Evolutionary conservation across 805 yeast species (phyloP), one percentile per base, ranked within the genome.

Genomic region (Lachancea kluyveri): DNA sequence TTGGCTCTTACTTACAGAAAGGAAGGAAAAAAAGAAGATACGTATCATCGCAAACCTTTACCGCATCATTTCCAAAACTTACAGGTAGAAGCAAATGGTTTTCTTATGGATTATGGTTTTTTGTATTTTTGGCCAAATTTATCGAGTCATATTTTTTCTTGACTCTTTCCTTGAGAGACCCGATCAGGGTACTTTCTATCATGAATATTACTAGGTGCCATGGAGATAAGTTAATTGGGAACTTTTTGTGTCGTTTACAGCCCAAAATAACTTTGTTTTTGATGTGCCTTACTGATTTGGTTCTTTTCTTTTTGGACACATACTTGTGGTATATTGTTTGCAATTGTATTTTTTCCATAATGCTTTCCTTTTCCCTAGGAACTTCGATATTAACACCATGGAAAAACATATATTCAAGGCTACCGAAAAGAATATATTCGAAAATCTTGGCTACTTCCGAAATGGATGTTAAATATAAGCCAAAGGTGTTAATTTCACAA

Each of bases 321-420:
- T 84, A 84, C 45, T 60, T 84, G 11, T 84, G 95, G 95, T 84
- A 82, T 46, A 83, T 84, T 36, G 67, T 84, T 23, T 80, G 90
- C 74, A 83, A 78, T 48, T 79, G 92, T 0, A 48, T 72, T 0
- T 79, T 81, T 35, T 83, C 94, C 0, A 79, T 83, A 4, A 67
- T 77, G 33, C 62, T 83, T 5, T 79, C 92, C 0, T 68, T 79
- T 41, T 74, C 79, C 24, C 66, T 78, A 39, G 95, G 95, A 1
- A 77, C 82, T 4, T 82, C 94, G 0, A 76, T 84, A 8, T 79
- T 90, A 80, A 81, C 92, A 2, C 95, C 95, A 0, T 84, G 94
- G 94, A 72, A 83, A 52, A 83, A 82, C 46, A 72, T 80, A 18
- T 84, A 79, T 50, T 71, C 85, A 4, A 63, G 87, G 30, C 59